A percentile compares a stretch with the other conserved stretches of the same genome.
Evolutionary conservation across 2,329 filamentous ascomycete genomes (phyloP).

Genomic region (Arthrinium phaeospermum): DNA sequence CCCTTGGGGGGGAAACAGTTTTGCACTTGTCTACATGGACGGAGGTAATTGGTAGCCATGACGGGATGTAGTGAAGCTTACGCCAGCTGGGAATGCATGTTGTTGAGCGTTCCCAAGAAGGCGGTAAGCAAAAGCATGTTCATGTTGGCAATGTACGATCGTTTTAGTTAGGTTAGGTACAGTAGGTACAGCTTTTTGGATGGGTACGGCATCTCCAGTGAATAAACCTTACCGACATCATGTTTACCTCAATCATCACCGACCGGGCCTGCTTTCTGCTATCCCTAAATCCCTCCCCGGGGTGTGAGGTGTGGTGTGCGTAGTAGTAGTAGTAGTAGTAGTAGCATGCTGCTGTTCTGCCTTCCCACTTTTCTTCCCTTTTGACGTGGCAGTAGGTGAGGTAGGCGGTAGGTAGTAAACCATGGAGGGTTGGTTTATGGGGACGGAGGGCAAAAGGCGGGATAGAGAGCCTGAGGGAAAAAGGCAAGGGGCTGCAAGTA

Average conservation of each 20-base stretch:
- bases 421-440: background rate
- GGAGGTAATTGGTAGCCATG: conserved; percentile 2
- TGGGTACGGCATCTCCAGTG: background rate
- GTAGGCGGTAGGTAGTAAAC: too few relatives aligned
- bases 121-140: conserved; percentile 14
- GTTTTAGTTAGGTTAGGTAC: background rate
- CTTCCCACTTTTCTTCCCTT: background rate
- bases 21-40: conserved; percentile 8
- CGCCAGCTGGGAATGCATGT: conserved; percentile 16
- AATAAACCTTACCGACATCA: background rate
- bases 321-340: background rate
- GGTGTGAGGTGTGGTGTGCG: background rate
- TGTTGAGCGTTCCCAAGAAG: conserved; percentile 12
- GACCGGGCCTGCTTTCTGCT: background rate
- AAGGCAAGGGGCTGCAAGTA: conserved; percentile 5
- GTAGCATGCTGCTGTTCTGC: background rate
- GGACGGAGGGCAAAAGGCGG: conserved; percentile 7
- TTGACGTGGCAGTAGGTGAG: background rate
- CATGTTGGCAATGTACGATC: background rate
- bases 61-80: conserved; percentile 14
- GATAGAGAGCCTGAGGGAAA: background rate
- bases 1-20: background rate
- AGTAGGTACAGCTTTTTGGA: background rate
- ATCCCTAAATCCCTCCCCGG: background rate
- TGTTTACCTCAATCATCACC: background rate